Base-by-base conservation (phyloP, 106 monocot genomes). In the Posidonia australis region DNA sequence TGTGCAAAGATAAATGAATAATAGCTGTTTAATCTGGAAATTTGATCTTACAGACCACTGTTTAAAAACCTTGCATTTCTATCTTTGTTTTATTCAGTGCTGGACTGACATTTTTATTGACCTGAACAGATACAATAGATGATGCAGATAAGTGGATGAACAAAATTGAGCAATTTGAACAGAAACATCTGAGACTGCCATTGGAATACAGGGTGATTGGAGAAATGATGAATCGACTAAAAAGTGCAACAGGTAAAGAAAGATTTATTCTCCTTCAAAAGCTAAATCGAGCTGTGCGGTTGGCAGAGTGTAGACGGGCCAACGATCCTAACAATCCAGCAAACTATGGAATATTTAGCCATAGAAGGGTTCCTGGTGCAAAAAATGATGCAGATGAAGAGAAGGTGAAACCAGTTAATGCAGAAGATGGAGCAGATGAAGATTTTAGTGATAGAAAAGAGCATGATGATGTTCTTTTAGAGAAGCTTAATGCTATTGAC, bases 161-260 rank as follows among this genome's bases (percentile, higher is more conserved):
- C 12, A 80, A 71, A 73, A 98, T 98, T 31, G 76, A 87, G 72
- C 85, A 77, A 64, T 98, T 87, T 71, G 98, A 98, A 74, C 55
- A 98, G 60, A 74, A 73, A 47, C 75, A 87, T 72, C 54, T 91
- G 41, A 98, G 78, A 63, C 69, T 98, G 21, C 98, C 98, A 11
- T 49, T 98, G 59, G 98, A 98, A 75, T 98, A 98, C 67, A 82
- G 90, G 68, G 98, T 98, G 22, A 91, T 98, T 44, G 98, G 98
- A 53, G 98, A 98, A 60, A 74, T 91, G 80, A 87, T 98, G 90
- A 88, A 91, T 53, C 87, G 74, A 20, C 65, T 98, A n/a, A 91
- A 98, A 67, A 77, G 81, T 66, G 64, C 91, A 29, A 85, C 82
- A 21, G 98, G 85, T 46, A 98, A 91, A 66, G 91, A 98, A 19